Conservation (phyloP, 2,329 filamentous ascomycete species). For the Alternaria metachromatica region DNA sequence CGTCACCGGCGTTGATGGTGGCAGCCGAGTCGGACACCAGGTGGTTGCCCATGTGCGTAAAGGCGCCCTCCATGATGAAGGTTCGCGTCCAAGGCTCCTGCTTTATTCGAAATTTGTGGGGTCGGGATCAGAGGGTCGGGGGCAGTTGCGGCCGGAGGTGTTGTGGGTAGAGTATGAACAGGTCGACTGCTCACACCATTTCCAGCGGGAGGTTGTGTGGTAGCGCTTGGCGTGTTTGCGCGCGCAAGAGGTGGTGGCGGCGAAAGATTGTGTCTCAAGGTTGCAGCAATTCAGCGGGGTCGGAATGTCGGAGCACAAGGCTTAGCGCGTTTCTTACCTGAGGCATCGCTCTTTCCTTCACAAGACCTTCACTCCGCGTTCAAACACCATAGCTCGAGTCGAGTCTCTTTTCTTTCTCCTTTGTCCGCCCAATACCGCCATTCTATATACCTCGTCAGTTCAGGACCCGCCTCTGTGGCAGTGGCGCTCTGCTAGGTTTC, state of each 20-base stretch:
- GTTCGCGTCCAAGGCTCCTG: slow-evolving; percentile 8
- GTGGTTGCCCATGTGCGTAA: slow-evolving; percentile 87
- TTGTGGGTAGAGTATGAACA: neutral
- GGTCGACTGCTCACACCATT: slow-evolving; percentile 34
- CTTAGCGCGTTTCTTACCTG: slow-evolving; percentile 5
- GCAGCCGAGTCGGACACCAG: slow-evolving; percentile 82
- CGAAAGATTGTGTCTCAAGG: slow-evolving; percentile 17
- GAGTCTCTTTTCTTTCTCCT: neutral
- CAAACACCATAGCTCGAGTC: neutral
- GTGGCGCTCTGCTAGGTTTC: neutral
- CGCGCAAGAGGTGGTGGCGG: slow-evolving; percentile 25
- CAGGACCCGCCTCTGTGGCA: neutral
- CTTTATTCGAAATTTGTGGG: slow-evolving; percentile 8
- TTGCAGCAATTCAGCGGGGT: slow-evolving; percentile 10
- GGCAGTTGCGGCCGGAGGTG: slow-evolving; percentile 4
- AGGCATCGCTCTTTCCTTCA: neutral
- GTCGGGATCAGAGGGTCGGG: slow-evolving; percentile 6
- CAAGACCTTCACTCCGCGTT: neutral
- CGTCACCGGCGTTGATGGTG: slow-evolving; percentile 86
- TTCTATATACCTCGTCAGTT: neutral
- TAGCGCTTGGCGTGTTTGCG: slow-evolving; percentile 28
- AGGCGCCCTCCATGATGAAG: slow-evolving; percentile 78
- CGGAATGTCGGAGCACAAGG: slow-evolving; percentile 13
- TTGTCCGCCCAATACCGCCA: neutral
- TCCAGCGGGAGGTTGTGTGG: slow-evolving; percentile 13